These are phyloP conservation scores for Dendryphion nanum DNA, from an alignment of 2,329 filamentous ascomycete species.

Conservation along the genomic window DNA sequence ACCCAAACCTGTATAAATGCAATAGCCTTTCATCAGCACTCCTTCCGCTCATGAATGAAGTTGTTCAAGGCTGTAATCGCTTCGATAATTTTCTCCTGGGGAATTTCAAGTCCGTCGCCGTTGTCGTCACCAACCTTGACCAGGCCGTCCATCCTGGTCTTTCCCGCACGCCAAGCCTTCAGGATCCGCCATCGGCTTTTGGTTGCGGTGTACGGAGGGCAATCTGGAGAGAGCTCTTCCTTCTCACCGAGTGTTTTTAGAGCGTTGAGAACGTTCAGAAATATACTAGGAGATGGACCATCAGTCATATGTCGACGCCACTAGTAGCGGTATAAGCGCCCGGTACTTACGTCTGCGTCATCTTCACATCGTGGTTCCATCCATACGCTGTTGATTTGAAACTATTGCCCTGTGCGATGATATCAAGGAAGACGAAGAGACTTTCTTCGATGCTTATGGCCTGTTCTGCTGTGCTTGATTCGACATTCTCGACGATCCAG, in stretches of 20 bases:
- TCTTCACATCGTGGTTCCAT: constrained; percentile 36
- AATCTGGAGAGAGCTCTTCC: constrained; percentile 29
- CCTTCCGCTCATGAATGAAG: constrained; percentile 37
- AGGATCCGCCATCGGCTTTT: constrained; percentile 34
- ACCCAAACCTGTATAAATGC: neutral
- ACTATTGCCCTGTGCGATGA: constrained; percentile 37
- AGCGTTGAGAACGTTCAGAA: constrained; percentile 34
- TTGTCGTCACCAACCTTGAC: constrained; percentile 35
- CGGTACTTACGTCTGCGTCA: constrained; percentile 36
- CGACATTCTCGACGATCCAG: constrained; percentile 35
- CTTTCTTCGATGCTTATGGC: constrained; percentile 38
- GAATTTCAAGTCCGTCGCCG: constrained; percentile 32
- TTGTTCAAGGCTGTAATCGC: constrained; percentile 37
- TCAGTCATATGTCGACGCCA: constrained; percentile 10
- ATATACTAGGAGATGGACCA: constrained; percentile 26
- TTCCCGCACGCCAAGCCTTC: constrained; percentile 26
- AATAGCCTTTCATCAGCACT: constrained; percentile 7
- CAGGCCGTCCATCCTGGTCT: constrained; percentile 28
- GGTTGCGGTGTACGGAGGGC: constrained; percentile 30
- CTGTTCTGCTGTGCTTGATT: constrained; percentile 24
- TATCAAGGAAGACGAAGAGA: constrained; percentile 38
- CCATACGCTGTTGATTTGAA: constrained; percentile 31
- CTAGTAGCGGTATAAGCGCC: constrained; percentile 5
- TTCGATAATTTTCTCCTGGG: constrained; percentile 30
- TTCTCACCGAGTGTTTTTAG: constrained; percentile 33